phyloP scores from a whole-genome alignment of 139 green algal genomes.

The Prasinococcaceae sp. region DNA sequence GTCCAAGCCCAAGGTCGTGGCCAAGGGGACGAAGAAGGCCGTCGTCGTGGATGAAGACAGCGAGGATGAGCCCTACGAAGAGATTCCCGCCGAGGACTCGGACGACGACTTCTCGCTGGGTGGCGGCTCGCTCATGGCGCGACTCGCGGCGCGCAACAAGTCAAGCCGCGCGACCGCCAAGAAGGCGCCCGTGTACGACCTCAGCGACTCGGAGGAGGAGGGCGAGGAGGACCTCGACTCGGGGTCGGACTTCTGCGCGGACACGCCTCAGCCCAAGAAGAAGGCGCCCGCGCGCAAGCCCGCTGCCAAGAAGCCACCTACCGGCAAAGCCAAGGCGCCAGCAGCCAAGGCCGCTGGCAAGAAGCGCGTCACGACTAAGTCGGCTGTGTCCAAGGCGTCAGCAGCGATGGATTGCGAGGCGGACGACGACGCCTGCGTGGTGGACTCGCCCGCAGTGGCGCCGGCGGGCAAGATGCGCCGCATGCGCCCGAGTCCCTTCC shows the following conservation, averaged over 20 bases:
- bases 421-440: not conserved
- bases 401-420: conserved; percentile 3
- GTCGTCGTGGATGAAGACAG: not conserved
- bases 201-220: not conserved
- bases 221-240: not conserved
- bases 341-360: conserved; percentile 4
- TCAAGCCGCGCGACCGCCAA: too few relatives aligned
- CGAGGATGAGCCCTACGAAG: conserved; percentile 3
- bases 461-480: not conserved
- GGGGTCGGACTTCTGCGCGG: not conserved
- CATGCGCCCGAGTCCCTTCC: not conserved
- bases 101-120: too few relatives aligned
- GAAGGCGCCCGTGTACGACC: too few relatives aligned
- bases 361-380: not conserved
- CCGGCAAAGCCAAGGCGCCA: not conserved
- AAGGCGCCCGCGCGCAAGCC: conserved; percentile 2
- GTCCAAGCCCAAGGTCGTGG: not conserved
- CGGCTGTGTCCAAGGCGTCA: not conserved
- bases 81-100: not conserved
- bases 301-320: conserved; percentile 3
- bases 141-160: too few relatives aligned
- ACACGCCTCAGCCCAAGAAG: not conserved
- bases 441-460: not conserved
- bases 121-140: too few relatives aligned
- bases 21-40: conserved; percentile 11